Evolutionary conservation across 352 stramenopile species (phyloP).

Genomic region (Pelagophyceae sp.): DNA sequence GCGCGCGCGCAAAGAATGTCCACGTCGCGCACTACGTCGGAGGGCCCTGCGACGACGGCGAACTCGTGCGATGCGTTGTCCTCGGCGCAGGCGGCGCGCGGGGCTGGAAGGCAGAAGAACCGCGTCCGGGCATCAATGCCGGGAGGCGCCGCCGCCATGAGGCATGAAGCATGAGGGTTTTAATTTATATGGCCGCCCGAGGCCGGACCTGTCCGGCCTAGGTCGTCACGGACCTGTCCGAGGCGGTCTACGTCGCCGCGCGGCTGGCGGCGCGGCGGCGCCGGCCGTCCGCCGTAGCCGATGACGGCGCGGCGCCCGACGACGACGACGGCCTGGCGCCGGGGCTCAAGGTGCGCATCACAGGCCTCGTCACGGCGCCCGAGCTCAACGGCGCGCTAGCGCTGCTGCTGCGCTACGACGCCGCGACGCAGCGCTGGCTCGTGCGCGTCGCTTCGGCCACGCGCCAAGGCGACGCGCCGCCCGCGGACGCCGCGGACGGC

Average conservation of each 20-base stretch:
- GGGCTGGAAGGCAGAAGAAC: conserved; percentile 30
- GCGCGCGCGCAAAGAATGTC: background rate
- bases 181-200: too few relatives aligned
- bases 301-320: background rate
- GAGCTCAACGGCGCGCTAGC: conserved; percentile 25
- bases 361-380: conserved; percentile 8
- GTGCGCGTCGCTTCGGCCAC: background rate
- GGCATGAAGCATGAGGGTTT: too few relatives aligned
- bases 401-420: conserved; percentile 13
- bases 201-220: too few relatives aligned
- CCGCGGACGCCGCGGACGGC: too few relatives aligned
- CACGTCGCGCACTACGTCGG: conserved; percentile 26
- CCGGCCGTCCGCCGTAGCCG: background rate
- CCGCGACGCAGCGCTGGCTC: background rate
- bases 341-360: conserved; percentile 18
- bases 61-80: conserved; percentile 27
- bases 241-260: conserved; percentile 24
- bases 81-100: conserved; percentile 24
- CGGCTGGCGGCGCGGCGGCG: conserved; percentile 15
- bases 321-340: conserved; percentile 10
- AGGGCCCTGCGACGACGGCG: conserved; percentile 29
- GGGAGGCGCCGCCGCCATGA: too few relatives aligned
- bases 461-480: too few relatives aligned
- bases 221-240: conserved; percentile 18
- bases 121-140: too few relatives aligned